phyloP scores from a whole-genome alignment of 176 grass and related monocot species.

The Guadua angustifolia region DNA sequence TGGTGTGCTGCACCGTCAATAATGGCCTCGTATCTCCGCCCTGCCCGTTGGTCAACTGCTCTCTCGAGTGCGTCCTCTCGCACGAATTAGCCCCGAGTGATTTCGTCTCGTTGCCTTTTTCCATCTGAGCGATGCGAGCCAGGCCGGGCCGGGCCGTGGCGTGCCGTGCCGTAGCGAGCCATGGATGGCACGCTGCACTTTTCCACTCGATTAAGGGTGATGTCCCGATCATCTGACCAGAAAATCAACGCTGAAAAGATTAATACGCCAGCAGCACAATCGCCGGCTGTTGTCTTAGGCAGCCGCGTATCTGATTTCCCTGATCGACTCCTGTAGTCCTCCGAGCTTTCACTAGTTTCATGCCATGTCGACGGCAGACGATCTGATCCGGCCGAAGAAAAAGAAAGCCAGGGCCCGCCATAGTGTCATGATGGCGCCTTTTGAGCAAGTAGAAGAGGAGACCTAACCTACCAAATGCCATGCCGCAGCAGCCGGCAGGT shows the following conservation, averaged over 20 bases:
- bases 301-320: background rate
- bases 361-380: background rate
- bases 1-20: conserved; percentile 12
- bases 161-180: background rate
- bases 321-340: background rate
- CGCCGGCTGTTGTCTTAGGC: background rate
- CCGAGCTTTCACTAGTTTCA: no score
- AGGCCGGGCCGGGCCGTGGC: no score
- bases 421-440: conserved; percentile 50
- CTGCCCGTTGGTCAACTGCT: background rate
- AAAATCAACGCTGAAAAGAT: background rate
- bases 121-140: background rate
- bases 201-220: background rate
- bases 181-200: background rate
- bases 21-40: background rate
- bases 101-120: no score
- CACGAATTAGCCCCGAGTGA: background rate
- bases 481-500: background rate
- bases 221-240: background rate
- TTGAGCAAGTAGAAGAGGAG: conserved; percentile 5
- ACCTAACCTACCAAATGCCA: background rate
- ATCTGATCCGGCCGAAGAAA: background rate
- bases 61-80: conserved; percentile 14
- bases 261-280: background rate
- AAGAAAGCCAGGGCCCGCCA: background rate